These are phyloP conservation scores for Pezicula neosporulosa DNA, from an alignment of 2,329 filamentous ascomycete species.

Conservation along the genomic window DNA sequence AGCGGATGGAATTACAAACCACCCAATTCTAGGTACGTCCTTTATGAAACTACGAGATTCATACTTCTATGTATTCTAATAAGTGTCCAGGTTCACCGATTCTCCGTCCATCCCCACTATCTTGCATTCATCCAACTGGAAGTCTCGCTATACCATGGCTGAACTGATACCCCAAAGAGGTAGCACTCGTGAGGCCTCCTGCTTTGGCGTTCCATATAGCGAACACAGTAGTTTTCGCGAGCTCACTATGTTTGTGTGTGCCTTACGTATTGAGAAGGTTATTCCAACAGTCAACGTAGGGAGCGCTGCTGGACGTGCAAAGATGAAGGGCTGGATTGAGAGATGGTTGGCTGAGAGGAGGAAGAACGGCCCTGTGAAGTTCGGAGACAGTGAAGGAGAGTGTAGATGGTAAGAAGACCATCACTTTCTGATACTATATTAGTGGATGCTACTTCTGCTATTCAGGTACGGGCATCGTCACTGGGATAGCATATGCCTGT, in stretches of 20 bases:
- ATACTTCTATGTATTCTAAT: background rate
- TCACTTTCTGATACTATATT: background rate
- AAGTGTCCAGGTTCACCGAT: slow-evolving; percentile 43
- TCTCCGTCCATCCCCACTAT: slow-evolving; percentile 62
- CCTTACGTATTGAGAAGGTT: slow-evolving; percentile 80
- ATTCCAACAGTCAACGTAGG: slow-evolving; percentile 89
- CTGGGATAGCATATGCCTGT: too few relatives aligned
- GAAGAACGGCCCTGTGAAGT: slow-evolving; percentile 46
- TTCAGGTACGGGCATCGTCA: too few relatives aligned
- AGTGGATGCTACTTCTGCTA: too few relatives aligned
- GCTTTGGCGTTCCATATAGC: slow-evolving; percentile 91
- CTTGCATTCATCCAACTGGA: slow-evolving; percentile 63
- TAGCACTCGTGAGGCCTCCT: slow-evolving; percentile 76
- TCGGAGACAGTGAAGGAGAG: slow-evolving; percentile 23
- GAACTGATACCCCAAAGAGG: slow-evolving; percentile 82
- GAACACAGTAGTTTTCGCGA: slow-evolving; percentile 96
- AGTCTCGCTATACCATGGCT: slow-evolving; percentile 63
- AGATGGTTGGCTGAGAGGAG: slow-evolving; percentile 57
- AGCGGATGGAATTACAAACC: slow-evolving; percentile 93
- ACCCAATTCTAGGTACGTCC: slow-evolving; percentile 50
- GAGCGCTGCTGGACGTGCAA: slow-evolving; percentile 50
- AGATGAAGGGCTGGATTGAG: slow-evolving; percentile 65
- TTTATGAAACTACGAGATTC: background rate
- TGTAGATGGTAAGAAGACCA: slow-evolving; percentile 20
- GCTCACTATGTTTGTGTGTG: slow-evolving; percentile 88